Evolutionary conservation across 495 filamentous ascomycete species (phyloP), one percentile per base, ranked within the genome.

Genomic region (Neurospora sp.): DNA sequence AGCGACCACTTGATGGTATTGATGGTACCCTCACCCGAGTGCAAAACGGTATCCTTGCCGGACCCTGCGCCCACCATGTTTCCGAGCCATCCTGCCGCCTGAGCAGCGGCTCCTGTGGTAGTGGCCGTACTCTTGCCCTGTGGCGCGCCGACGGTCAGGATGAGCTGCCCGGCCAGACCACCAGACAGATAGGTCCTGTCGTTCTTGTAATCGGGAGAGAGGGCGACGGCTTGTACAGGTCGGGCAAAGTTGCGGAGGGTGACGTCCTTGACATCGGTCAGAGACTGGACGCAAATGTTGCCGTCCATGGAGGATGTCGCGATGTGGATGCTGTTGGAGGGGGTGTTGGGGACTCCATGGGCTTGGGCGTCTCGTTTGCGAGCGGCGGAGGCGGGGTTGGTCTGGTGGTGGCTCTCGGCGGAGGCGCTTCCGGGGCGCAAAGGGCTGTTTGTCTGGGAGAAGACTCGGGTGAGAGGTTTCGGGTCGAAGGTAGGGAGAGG

Each of bases 291-390:
- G 73, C 96, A 98, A 10, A 98, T 91, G 75, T 97, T 94, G 37
- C 96, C 96, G 79, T 99, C 96, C 76, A 97, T 93, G 0, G 96
- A 98, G 18, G 96, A 92, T 3, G 94, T 94, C 3, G 91, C 96
- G 73, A 98, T 93, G 81, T 96, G 90, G 59, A 98, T 96, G 44
- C 91, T 90, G 75, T 97, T 97, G 9, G 92, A 93, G 0, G 93
- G 90, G 7, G 85, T 92, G 39, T 88, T 85, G 4, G 92, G 89
- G 10, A 95, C 84, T 61, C 53, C 53, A 35, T 61, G 53, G 1
- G 79, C 74, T 27, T 75, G 84, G 41, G 78, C 79, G 74, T 86
- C 84, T 75, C 83, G 84, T 78, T 84, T 81, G 70, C 85, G 75
- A 71, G 85, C 80, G 72, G 84, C 76, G 59, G 88, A 80, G 46